Evolutionary conservation across 495 filamentous ascomycete genomes (phyloP).

Genomic region (Daldinia loculata): DNA sequence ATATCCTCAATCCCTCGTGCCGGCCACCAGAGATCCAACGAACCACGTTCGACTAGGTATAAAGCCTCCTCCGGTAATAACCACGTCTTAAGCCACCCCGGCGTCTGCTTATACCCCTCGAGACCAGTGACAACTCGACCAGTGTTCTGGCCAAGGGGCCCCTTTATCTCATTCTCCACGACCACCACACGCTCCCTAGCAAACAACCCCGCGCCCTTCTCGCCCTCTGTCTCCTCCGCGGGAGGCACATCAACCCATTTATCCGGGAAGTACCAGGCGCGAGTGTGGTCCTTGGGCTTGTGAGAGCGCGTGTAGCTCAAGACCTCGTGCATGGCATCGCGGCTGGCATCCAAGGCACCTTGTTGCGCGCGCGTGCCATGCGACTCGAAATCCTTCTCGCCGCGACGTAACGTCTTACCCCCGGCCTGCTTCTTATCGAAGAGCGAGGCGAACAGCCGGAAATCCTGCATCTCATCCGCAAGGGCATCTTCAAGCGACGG

Average conservation of each 20-base stretch:
- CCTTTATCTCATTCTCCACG: slow-evolving; percentile 56
- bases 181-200: slow-evolving; percentile 59
- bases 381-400: slow-evolving; percentile 96
- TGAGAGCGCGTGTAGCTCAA: slow-evolving; percentile 77
- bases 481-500: slow-evolving; percentile 59
- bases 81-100: slow-evolving; percentile 70
- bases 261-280: slow-evolving; percentile 66
- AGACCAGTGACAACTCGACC: slow-evolving; percentile 55
- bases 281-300: slow-evolving; percentile 58
- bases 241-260: slow-evolving; percentile 49
- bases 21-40: slow-evolving; percentile 86
- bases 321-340: slow-evolving; percentile 90
- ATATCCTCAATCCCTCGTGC: slow-evolving; percentile 51
- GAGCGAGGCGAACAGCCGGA: slow-evolving; percentile 73
- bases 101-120: slow-evolving; percentile 48
- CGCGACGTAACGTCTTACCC: slow-evolving; percentile 60
- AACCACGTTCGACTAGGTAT: slow-evolving; percentile 87
- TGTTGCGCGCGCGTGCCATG: slow-evolving; percentile 86
- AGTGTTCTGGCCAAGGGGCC: slow-evolving; percentile 51
- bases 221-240: slow-evolving; percentile 34
- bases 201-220: slow-evolving; percentile 50
- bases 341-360: slow-evolving; percentile 75
- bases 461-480: slow-evolving; percentile 87
- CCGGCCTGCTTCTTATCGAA: slow-evolving; percentile 55
- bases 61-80: slow-evolving; percentile 92